Conservation (phyloP, 1,284 basidiomycete genomes). For the Ganoderma lucidum region DNA sequence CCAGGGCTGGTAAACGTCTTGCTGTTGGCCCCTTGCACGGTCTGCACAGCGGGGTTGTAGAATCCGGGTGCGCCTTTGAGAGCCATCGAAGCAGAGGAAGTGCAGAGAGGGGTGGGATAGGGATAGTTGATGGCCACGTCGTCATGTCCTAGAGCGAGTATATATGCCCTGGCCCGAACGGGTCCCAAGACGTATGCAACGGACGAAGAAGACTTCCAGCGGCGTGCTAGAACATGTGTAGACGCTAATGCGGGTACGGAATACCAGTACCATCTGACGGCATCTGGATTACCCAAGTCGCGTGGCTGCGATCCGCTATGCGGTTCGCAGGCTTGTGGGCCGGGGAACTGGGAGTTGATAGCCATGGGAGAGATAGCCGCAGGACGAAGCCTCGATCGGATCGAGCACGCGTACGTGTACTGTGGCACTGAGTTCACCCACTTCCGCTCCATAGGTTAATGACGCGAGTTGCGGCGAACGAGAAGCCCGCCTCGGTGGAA, state of each 20-base stretch:
- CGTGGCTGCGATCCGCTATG: not conserved
- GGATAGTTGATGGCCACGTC: not conserved
- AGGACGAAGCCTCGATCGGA: conserved; percentile 5
- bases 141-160: not conserved
- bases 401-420: not conserved
- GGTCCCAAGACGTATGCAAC: not conserved
- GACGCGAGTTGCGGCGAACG: not conserved
- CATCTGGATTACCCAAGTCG: not conserved
- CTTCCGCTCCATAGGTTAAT: not conserved
- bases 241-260: not conserved
- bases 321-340: not conserved
- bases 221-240: not conserved
- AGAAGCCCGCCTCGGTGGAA: not conserved
- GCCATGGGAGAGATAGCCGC: conserved; percentile 8
- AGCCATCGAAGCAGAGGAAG: conserved; percentile 11
- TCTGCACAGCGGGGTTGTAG: conserved; percentile 25
- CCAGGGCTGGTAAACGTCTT: conserved; percentile 24
- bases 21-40: conserved; percentile 27
- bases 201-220: not conserved
- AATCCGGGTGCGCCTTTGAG: conserved; percentile 24
- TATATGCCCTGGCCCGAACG: not conserved
- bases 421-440: not conserved
- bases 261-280: not conserved
- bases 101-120: not conserved
- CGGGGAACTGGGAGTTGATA: not conserved